phyloP scores from a whole-genome alignment of 2,329 filamentous ascomycete genomes.

The Aspergillus ochraceoroseus region DNA sequence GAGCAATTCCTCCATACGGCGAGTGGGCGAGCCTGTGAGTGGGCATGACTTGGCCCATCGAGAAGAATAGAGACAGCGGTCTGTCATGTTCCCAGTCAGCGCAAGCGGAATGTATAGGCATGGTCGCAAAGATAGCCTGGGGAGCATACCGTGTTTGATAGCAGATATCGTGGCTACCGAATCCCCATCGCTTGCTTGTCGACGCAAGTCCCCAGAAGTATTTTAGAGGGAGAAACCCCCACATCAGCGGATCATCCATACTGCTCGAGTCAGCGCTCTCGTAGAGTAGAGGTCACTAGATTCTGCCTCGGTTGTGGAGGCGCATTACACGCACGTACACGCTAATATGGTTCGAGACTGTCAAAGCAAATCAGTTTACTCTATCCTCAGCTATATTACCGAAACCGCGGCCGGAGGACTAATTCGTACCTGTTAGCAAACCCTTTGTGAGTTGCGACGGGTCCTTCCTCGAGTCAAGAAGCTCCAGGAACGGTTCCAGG shows the following conservation, averaged over 20 bases:
- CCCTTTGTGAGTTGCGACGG: slow-evolving; percentile 64
- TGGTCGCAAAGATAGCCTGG: neutral
- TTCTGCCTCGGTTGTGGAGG: slow-evolving; percentile 17
- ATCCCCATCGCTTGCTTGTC: slow-evolving; percentile 73
- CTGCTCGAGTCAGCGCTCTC: slow-evolving; percentile 48
- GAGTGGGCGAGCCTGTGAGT: slow-evolving; percentile 80
- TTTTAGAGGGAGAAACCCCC: slow-evolving; percentile 76
- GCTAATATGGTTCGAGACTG: slow-evolving; percentile 83
- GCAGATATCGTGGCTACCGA: slow-evolving; percentile 93
- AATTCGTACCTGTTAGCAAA: slow-evolving; percentile 68
- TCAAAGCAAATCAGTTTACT: neutral
- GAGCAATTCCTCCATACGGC: slow-evolving; percentile 74
- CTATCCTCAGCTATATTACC: too few species aligned
- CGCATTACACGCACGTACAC: slow-evolving; percentile 60
- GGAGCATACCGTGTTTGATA: slow-evolving; percentile 69
- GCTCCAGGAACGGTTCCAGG: slow-evolving; percentile 65
- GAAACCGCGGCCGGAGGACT: neutral
- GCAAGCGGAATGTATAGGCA: neutral
- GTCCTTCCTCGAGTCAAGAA: slow-evolving; percentile 69
- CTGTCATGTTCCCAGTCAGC: slow-evolving; percentile 42
- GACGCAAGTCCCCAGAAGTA: slow-evolving; percentile 63
- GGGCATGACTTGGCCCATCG: slow-evolving; percentile 80
- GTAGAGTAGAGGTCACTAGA: slow-evolving; percentile 13
- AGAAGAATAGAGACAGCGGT: slow-evolving; percentile 72
- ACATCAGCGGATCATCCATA: slow-evolving; percentile 88